Evolutionary conservation across 768 basidiomycete species (phyloP).

Genomic region (Podaxis sp.): DNA sequence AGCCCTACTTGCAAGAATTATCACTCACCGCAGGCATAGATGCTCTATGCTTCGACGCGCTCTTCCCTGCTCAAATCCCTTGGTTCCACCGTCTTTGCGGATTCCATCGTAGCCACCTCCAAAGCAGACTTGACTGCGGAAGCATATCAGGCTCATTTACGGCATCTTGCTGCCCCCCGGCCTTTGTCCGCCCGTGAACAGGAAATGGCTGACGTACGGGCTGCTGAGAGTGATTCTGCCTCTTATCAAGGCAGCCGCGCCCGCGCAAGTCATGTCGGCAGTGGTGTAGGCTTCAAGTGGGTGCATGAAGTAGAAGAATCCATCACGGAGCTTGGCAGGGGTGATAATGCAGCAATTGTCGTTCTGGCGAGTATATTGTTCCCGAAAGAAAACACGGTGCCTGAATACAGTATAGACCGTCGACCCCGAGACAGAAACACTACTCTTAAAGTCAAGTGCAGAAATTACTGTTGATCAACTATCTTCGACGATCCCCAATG

Average conservation of each 20-base stretch:
- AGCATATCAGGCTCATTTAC: conserved; percentile 70
- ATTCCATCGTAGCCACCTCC: conserved; percentile 74
- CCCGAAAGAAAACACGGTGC: not conserved
- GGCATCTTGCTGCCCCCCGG: conserved; percentile 68
- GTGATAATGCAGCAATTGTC: conserved; percentile 50
- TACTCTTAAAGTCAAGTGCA: conserved; percentile 39
- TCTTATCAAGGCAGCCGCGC: conserved; percentile 56
- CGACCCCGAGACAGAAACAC: conserved; percentile 57
- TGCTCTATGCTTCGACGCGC: conserved; percentile 85
- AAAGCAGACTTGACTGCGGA: conserved; percentile 62
- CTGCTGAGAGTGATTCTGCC: conserved; percentile 56
- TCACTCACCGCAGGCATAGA: conserved; percentile 38
- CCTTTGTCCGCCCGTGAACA: conserved; percentile 81
- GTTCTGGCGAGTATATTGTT: conserved; percentile 49
- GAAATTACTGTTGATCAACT: conserved; percentile 41
- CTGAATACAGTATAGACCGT: conserved; percentile 45
- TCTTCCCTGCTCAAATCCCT: conserved; percentile 65
- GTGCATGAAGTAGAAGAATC: conserved; percentile 58
- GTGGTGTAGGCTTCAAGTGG: conserved; percentile 68
- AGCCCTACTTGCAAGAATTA: not conserved
- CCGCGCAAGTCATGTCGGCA: conserved; percentile 51
- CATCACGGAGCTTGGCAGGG: conserved; percentile 49
- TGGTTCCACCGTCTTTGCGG: conserved; percentile 67
- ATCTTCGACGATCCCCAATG: conserved; percentile 43
- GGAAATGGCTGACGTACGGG: conserved; percentile 73